A percentile compares a stretch with the other conserved stretches of the same genome.
Evolutionary conservation across 2,329 filamentous ascomycete species (phyloP).

Genomic region (Penicillium expansum): DNA sequence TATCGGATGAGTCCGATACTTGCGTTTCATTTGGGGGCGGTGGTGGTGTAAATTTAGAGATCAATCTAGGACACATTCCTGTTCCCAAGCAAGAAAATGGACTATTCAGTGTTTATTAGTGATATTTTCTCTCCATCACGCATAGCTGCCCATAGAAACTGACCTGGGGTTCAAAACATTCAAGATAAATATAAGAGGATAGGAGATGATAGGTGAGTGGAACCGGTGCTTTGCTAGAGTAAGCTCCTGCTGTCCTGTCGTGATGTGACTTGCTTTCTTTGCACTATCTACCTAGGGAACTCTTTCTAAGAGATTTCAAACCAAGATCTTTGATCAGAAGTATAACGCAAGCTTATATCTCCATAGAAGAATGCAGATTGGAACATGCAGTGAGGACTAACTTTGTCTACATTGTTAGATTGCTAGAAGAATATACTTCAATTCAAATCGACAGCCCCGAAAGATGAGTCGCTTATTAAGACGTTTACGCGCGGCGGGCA

Average conservation of each 20-base stretch:
- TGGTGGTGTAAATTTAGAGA: too few relatives aligned
- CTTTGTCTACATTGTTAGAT: too few relatives aligned
- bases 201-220: too few relatives aligned
- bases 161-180: neutral
- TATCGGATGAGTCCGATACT: neutral
- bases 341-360: too few relatives aligned
- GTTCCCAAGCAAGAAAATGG: neutral
- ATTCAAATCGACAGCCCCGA: too few relatives aligned
- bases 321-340: too few relatives aligned
- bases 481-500: too few relatives aligned
- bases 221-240: too few relatives aligned
- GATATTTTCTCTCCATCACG: neutral
- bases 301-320: neutral
- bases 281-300: neutral
- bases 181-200: neutral
- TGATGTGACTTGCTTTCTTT: neutral
- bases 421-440: too few relatives aligned
- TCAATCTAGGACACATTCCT: neutral
- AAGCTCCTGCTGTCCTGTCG: neutral
- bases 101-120: neutral
- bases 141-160: neutral
- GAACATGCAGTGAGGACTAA: too few relatives aligned
- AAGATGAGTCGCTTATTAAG: too few relatives aligned
- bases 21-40: neutral
- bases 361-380: too few relatives aligned